Evolutionary conservation across 2,329 filamentous ascomycete species (phyloP).

Genomic region (Ascochyta rabiei): DNA sequence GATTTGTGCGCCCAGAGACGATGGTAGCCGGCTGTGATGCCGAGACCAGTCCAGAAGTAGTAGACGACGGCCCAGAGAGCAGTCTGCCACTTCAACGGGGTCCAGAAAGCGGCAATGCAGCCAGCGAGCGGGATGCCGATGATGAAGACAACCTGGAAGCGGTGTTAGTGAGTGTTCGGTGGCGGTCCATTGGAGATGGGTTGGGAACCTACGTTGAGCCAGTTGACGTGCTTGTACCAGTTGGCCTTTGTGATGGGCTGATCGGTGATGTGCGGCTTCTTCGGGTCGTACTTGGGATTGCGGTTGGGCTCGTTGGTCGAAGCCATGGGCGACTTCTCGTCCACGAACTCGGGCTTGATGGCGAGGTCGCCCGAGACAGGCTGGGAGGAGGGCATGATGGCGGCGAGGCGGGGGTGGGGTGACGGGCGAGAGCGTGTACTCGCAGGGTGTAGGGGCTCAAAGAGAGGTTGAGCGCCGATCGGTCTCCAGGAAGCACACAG

Average conservation of each 20-base stretch:
- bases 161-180: constrained; percentile 21
- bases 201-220: constrained; percentile 73
- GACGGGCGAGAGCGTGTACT: constrained; percentile 30
- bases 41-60: constrained; percentile 84
- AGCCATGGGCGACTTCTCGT: constrained; percentile 55
- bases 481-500: constrained; percentile 19
- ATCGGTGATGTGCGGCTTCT: constrained; percentile 87
- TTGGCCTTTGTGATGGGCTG: constrained; percentile 79
- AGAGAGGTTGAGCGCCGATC: constrained; percentile 12
- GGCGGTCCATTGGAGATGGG: too few species aligned
- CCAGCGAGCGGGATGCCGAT: constrained; percentile 77
- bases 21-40: constrained; percentile 65
- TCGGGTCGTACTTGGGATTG: constrained; percentile 60
- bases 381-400: constrained; percentile 59
- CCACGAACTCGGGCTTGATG: constrained; percentile 56
- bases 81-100: constrained; percentile 75
- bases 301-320: constrained; percentile 59
- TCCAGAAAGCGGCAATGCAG: constrained; percentile 78
- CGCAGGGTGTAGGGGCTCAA: constrained; percentile 9
- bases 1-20: constrained; percentile 72
- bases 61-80: constrained; percentile 76
- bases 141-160: constrained; percentile 77
- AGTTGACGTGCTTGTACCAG: constrained; percentile 94
- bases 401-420: constrained; percentile 11
- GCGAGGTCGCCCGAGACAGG: constrained; percentile 55